Evolutionary conservation across 768 basidiomycete species (phyloP).

Genomic region (Termitomyces sp.): DNA sequence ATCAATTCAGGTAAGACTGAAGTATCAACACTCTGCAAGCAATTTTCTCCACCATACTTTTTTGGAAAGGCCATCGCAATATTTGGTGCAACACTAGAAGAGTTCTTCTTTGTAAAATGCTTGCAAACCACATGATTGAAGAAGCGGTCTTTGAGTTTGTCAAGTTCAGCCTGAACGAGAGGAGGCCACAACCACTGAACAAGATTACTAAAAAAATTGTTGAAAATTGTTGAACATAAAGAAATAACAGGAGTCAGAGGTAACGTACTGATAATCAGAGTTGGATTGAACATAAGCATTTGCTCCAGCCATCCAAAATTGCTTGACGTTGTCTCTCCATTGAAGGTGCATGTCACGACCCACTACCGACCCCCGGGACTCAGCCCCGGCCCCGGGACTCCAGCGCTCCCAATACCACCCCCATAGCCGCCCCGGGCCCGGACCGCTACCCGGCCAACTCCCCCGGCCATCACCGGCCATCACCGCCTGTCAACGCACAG

Average conservation of each 20-base stretch:
- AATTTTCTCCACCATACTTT: background rate
- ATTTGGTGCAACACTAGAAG: background rate
- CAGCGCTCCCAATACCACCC: too few relatives aligned
- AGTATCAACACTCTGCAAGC: background rate
- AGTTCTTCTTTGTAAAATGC: background rate
- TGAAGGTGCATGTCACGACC: too few relatives aligned
- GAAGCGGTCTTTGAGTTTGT: background rate
- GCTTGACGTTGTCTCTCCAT: background rate
- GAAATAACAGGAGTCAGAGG: background rate
- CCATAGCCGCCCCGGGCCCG: too few relatives aligned
- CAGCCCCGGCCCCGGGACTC: too few relatives aligned
- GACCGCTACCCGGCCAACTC: too few relatives aligned
- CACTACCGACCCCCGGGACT: too few relatives aligned
- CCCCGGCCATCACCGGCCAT: too few relatives aligned
- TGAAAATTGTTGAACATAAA: background rate
- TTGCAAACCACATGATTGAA: background rate
- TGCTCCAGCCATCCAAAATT: background rate
- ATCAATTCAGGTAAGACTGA: background rate
- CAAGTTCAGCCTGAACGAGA: background rate
- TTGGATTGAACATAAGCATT: background rate
- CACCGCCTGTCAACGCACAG: too few relatives aligned
- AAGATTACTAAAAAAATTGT: background rate
- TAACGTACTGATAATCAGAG: background rate
- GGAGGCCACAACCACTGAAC: background rate
- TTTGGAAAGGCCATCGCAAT: background rate